Evolutionary conservation across 495 filamentous ascomycete genomes (phyloP), one percentile per base, ranked within the genome.

Genomic region (Penicillium daleae): DNA sequence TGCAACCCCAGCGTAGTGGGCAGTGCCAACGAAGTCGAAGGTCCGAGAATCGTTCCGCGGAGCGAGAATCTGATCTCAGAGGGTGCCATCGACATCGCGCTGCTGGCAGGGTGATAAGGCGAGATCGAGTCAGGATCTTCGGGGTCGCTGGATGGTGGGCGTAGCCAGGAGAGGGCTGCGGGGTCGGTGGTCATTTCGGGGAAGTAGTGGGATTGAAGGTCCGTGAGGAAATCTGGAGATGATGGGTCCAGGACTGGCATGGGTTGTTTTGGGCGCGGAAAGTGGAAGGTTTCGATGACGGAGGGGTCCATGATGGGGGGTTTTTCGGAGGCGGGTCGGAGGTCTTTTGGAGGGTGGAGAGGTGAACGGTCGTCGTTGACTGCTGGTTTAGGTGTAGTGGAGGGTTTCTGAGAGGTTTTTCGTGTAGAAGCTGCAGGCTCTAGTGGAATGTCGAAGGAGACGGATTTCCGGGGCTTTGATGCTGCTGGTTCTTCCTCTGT

Each of bases 141-240:
- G 49, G 69, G 60, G 65, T 90, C 87, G 60, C 85, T 80, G 10
- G 87, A 83, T 37, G 90, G 69, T 15, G 90, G 87, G 39, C 87
- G 84, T 84, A 98, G 93, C 95, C 95, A 99, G 21, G 92, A 90
- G 4, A 99, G 83, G 13, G 89, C 87, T 27, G 89, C 86, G 0
- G 94, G 93, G 76, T 97, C 92, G 50, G 90, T 82, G 15, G 94
- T 84, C 3, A 97, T 88, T 60, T 85, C 80, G 21, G 95, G 94
- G 81, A 97, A 99, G 83, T 95, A 99, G 74, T 94, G 96, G 1
- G 84, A 73, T 81, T 97, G 93, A 10, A 99, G 86, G 60, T 90
- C 86, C 24, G 82, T 74, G 53, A 97, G 88, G 80, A 99, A 98
- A 65, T 89, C 83, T 0, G 92, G 87, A 53, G 90, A 89, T 22